These are phyloP conservation scores for Ceratobasidium sp. DNA, from an alignment of 1,284 basidiomycete genomes.

Conservation along the genomic window DNA sequence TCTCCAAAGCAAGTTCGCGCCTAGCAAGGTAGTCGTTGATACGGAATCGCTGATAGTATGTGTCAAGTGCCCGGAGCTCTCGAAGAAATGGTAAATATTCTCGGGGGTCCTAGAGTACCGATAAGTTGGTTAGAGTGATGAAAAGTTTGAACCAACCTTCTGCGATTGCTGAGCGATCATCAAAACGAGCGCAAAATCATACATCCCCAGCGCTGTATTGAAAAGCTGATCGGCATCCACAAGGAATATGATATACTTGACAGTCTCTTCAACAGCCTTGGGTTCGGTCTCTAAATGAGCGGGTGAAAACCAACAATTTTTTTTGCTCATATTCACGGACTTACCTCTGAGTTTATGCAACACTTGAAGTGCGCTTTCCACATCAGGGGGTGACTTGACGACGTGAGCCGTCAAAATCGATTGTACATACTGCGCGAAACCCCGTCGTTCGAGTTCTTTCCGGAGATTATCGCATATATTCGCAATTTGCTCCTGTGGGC, in stretches of 20 bases:
- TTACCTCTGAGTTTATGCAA: slow-evolving; percentile 77
- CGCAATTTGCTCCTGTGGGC: slow-evolving; percentile 69
- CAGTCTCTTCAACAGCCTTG: slow-evolving; percentile 89
- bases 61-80: slow-evolving; percentile 83
- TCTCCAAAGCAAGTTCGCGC: slow-evolving; percentile 80
- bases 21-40: slow-evolving; percentile 90
- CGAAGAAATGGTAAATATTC: slow-evolving; percentile 98
- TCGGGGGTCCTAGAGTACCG: slow-evolving; percentile 80
- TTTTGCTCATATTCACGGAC: background rate
- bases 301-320: slow-evolving; percentile 19
- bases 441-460: slow-evolving; percentile 73
- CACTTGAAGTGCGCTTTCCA: slow-evolving; percentile 78
- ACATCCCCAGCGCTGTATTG: slow-evolving; percentile 97
- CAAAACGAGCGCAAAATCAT: slow-evolving; percentile 94
- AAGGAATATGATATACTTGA: slow-evolving; percentile 98
- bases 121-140: background rate
- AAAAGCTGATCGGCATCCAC: slow-evolving; percentile 93
- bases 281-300: slow-evolving; percentile 69
- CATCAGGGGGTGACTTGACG: slow-evolving; percentile 91
- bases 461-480: slow-evolving; percentile 85
- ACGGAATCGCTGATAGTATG: slow-evolving; percentile 85
- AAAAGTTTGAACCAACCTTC: slow-evolving; percentile 66
- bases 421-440: slow-evolving; percentile 85
- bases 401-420: slow-evolving; percentile 93
- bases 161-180: slow-evolving; percentile 98